Conservation (phyloP, 192 early-diverging fungal genomes). For the Coemansia sp. region DNA sequence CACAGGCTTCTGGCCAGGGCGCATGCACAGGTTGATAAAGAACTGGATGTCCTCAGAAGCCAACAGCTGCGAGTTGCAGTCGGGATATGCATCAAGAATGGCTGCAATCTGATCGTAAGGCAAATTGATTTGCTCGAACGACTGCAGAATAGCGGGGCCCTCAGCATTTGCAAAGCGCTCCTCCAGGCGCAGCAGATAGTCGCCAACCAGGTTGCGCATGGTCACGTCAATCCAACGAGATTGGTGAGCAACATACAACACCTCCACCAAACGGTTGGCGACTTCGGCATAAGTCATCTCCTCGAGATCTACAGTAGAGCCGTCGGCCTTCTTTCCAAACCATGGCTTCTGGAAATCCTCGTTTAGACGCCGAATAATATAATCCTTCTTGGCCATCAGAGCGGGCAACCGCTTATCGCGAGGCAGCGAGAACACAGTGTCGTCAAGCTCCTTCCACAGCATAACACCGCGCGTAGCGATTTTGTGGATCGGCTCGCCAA, state of each 20-base stretch:
- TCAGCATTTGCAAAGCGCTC: slow-evolving; percentile 69
- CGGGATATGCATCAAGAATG: slow-evolving; percentile 22
- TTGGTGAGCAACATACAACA: slow-evolving; percentile 75
- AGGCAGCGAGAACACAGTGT: slow-evolving; percentile 82
- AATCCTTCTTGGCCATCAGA: slow-evolving; percentile 84
- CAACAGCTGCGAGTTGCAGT: slow-evolving; percentile 45
- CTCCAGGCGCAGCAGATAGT: slow-evolving; percentile 82
- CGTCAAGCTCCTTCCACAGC: slow-evolving; percentile 94
- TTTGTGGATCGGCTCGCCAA: slow-evolving; percentile 97
- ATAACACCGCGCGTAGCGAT: slow-evolving; percentile 88
- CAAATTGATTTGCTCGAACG: slow-evolving; percentile 26
- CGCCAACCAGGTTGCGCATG: slow-evolving; percentile 78
- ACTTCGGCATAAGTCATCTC: slow-evolving; percentile 96
- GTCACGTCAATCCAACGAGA: slow-evolving; percentile 83
- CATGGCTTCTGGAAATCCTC: slow-evolving; percentile 93
- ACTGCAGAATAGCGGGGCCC: slow-evolving; percentile 21
- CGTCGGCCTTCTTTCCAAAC: slow-evolving; percentile 85
- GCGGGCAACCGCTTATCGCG: slow-evolving; percentile 82
- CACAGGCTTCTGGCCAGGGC: slow-evolving; percentile 80
- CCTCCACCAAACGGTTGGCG: slow-evolving; percentile 73
- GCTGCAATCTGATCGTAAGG: slow-evolving; percentile 36
- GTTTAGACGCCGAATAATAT: slow-evolving; percentile 87
- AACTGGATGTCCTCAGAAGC: slow-evolving; percentile 41
- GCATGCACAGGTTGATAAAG: slow-evolving; percentile 49
- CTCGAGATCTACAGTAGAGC: slow-evolving; percentile 71